Percentiles rank a stretch among this genome's conserved stretches.
Evolutionary conservation across 2,329 filamentous ascomycete species (phyloP).

Genomic region (Trichothecium sympodiale): DNA sequence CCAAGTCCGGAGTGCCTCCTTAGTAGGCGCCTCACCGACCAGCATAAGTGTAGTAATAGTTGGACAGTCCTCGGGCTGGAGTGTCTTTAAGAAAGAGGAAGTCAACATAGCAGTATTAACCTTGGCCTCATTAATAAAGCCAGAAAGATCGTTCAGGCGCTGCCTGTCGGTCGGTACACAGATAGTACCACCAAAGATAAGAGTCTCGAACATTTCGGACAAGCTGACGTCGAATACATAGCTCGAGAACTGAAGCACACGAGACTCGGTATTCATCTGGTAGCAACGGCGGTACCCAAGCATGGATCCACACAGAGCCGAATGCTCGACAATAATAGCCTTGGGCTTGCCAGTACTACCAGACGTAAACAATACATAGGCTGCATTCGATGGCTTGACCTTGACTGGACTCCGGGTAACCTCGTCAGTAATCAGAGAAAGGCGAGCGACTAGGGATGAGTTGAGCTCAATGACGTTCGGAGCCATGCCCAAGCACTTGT

Average conservation of each 20-base stretch:
- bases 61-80: neutral
- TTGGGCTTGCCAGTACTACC: conserved; percentile 12
- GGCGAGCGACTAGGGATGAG: neutral
- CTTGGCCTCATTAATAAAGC: conserved; percentile 3
- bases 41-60: conserved; percentile 6
- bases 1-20: conserved; percentile 11
- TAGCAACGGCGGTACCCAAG: conserved; percentile 22
- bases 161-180: conserved; percentile 27
- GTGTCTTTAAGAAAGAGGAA: neutral
- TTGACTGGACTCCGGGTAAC: neutral
- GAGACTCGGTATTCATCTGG: neutral
- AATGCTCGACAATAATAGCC: conserved; percentile 11
- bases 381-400: conserved; percentile 3
- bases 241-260: conserved; percentile 34
- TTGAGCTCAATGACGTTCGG: conserved; percentile 1
- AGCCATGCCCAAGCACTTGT: neutral
- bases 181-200: conserved; percentile 27
- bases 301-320: conserved; percentile 8
- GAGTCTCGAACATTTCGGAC: conserved; percentile 31
- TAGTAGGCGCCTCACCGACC: conserved; percentile 18
- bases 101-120: conserved; percentile 5
- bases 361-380: conserved; percentile 11
- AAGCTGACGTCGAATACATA: conserved; percentile 37
- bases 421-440: too few relatives aligned
- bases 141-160: conserved; percentile 10